Base-by-base conservation (phyloP, 345 rosid genomes). In the Excoecaria cochinchinensis region DNA sequence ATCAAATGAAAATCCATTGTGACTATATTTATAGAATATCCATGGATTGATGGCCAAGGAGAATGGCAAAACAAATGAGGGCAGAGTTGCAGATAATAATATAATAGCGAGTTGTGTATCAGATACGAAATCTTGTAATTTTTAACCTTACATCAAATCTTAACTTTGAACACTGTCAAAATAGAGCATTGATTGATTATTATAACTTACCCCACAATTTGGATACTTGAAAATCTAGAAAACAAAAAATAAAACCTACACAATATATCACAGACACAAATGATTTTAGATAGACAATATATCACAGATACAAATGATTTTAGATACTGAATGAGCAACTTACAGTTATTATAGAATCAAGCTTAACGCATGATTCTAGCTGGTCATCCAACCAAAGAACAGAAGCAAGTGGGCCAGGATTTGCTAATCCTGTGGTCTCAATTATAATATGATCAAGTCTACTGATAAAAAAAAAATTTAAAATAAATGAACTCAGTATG, bases 371-470 rank as follows among this genome's bases (percentile, higher is more conserved):
- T 21, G 99, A 89, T 83, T 95, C 99, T 72, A 92, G 86, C 73
- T 91, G 98, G 61, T 92, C 99, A 80, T 91, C 99, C 89, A 92
- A 80, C 99, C 98, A 95, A 79, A 95, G 98, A 53, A 95, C 80
- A 69, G 98, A 91, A 8, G 99, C 98, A 68, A 91, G 76, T 25
- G 98, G 98, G 82, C 94, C 99, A 15, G 99, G 98, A 78, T 95
- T 95, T 0, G 97, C 99, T 74, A 95, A 84, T 74, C 99, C 98
- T n/a, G 99, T 92, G n/a, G 98, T 95, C 89, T 92, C 98, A 59
- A 95, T 82, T 76, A 95, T 82, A 74, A 95, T 95, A 78, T 92
- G 98, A 87, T 95, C 99, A 55, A 92, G 94, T 79, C 96, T 91
- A 73, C 76, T 74, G 36, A 13, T 50, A 72, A 71, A 55, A 69